A percentile compares a stretch with the other conserved stretches of the same genome.
phyloP scores from a whole-genome alignment of 352 stramenopile genomes.

The Phytopythium sindhum region DNA sequence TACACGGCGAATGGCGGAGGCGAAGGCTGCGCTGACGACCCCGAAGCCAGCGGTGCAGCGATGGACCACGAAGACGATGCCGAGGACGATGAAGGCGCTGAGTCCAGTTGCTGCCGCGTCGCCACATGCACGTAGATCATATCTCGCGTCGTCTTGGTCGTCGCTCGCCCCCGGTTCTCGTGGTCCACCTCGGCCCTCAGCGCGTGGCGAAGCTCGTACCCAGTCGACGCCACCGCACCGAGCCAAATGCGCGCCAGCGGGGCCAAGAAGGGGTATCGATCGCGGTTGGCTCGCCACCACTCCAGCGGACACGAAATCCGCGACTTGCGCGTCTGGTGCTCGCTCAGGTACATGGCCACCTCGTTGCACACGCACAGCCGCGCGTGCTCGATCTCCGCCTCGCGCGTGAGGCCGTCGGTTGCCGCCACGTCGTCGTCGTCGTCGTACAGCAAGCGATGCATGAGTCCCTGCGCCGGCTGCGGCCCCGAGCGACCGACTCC shows the following conservation, averaged over 20 bases:
- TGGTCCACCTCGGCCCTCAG: constrained; percentile 12
- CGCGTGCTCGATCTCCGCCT: constrained; percentile 37
- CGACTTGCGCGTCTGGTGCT: constrained; percentile 42
- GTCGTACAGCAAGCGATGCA: constrained; percentile 50
- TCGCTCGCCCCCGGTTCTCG: constrained; percentile 2
- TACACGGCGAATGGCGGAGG: not conserved
- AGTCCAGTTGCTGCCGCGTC: not conserved
- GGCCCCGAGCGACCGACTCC: constrained; percentile 10
- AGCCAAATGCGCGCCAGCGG: constrained; percentile 40
- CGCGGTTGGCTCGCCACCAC: constrained; percentile 41
- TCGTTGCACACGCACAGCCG: constrained; percentile 32
- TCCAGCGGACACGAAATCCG: constrained; percentile 38
- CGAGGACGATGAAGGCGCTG: not conserved
- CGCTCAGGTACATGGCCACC: constrained; percentile 32
- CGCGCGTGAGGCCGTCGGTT: constrained; percentile 26
- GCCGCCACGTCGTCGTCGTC: constrained; percentile 38
- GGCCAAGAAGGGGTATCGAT: constrained; percentile 37
- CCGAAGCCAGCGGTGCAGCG: not conserved
- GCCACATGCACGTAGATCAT: constrained; percentile 22
- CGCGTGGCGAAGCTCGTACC: not conserved
- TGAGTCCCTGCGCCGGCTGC: constrained; percentile 25
- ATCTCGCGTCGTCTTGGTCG: constrained; percentile 10
- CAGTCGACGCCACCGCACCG: constrained; percentile 17
- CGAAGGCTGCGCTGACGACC: not conserved
- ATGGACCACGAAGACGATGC: not conserved